phyloP scores from a whole-genome alignment of 2,329 filamentous ascomycete genomes.

The Plectosphaerella cucumerina region DNA sequence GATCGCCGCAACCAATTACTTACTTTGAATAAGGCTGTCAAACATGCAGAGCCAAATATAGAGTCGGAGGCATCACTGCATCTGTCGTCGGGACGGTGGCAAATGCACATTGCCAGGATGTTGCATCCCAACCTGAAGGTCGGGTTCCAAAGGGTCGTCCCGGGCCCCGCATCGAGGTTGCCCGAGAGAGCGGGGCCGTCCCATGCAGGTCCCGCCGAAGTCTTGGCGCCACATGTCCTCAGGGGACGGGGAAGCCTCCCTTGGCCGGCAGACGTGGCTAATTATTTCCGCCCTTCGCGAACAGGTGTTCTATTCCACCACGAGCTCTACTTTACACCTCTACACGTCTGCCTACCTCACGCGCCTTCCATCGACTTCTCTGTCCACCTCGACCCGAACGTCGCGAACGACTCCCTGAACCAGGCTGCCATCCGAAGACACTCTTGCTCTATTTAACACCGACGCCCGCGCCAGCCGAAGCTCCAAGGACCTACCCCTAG shows the following conservation, averaged over 20 bases:
- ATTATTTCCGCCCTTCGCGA: not conserved
- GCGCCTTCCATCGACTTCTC: conserved; percentile 11
- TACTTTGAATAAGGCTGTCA: no score
- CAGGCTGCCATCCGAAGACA: not conserved
- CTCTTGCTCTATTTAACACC: not conserved
- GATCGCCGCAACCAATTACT: no score
- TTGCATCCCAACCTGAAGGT: not conserved
- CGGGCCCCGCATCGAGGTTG: not conserved
- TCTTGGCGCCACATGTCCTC: not conserved
- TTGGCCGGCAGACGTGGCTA: not conserved
- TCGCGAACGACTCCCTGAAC: not conserved
- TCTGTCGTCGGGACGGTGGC: no score
- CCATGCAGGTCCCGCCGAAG: not conserved
- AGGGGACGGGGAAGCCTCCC: not conserved
- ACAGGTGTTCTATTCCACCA: not conserved
- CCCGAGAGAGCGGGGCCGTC: not conserved
- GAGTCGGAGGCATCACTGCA: no score
- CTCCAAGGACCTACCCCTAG: not conserved
- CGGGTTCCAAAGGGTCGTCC: conserved; percentile 1
- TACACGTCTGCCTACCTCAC: conserved; percentile 8
- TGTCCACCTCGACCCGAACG: conserved; percentile 6
- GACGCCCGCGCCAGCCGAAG: not conserved
- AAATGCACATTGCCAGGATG: not conserved
- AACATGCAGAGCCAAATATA: no score
- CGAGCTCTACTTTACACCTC: not conserved